Base-by-base conservation (phyloP, 371 early-diverging fungal species). In the Chytridiales sp. region DNA sequence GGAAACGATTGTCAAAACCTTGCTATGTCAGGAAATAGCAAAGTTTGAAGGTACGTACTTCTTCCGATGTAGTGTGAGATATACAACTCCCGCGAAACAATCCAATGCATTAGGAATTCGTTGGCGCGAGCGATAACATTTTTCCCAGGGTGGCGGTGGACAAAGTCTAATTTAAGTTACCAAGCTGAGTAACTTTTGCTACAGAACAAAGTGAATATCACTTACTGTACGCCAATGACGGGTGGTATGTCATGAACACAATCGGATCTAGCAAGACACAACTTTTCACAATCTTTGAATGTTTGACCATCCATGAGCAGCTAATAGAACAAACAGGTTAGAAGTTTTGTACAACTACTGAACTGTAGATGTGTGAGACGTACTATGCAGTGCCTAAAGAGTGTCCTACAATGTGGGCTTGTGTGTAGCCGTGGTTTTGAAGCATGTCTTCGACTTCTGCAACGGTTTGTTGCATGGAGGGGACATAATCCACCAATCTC, bases 391-490 rank as follows among this genome's bases (percentile, higher is more conserved):
- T 82, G n/a, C 89, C 89, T 2, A 88, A 61, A 3, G 86, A 86
- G 64, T 88, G 89, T 0, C 80, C 83, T 13, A 87, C 78, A 64
- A 87, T 85, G 11, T 79, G 76, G 9, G 89, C 89, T 43, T 78
- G 74, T 0, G 66, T 30, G 52, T 74, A 83, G 2, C 77, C 75
- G 51, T 85, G 85, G 4, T 57, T 59, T 26, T 68, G 67, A 3
- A 88, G 68, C 78, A 87, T 85, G 0, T 75, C 69, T 54, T 85
- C 83, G 19, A 88, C 56, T 56, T 84, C 87, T 15, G 69, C 64
- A 17, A 81, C 74, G 9, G 80, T 82, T 51, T 86, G 83, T 22
- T 80, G 79, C 59, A 81, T 82, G 0, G 80, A 78, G 22, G 87
- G 86, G 0, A 79, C 81, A 49, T 78, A 75, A 24, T 83, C 85